Evolutionary conservation across 441 rosid species (phyloP).

Genomic region (Theobroma grandiflorum): DNA sequence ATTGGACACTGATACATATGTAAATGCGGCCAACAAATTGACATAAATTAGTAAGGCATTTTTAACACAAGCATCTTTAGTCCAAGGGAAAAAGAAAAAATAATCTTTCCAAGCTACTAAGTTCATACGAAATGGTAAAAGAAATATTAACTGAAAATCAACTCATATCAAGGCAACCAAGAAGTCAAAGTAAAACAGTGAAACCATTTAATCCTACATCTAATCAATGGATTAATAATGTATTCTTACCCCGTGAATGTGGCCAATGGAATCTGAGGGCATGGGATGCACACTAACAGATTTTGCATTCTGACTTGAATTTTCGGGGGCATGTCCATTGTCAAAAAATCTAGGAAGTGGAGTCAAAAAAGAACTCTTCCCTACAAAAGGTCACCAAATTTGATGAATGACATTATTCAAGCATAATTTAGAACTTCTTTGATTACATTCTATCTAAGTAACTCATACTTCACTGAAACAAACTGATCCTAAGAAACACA

Average conservation of each 20-base stretch:
- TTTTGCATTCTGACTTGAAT: conserved; percentile 44
- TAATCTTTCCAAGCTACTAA: neutral
- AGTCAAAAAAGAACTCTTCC: conserved; percentile 61
- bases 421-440: conserved; percentile 17
- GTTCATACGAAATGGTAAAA: conserved; percentile 20
- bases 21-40: neutral
- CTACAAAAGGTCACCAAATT: conserved; percentile 40
- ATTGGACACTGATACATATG: neutral
- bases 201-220: neutral
- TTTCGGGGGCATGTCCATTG: conserved; percentile 45
- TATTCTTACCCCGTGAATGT: conserved; percentile 46
- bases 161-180: neutral
- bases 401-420: conserved; percentile 25
- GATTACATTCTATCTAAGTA: conserved; percentile 12
- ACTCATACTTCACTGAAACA: conserved; percentile 1
- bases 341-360: conserved; percentile 62
- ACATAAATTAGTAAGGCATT: conserved; percentile 10
- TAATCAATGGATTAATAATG: neutral
- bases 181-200: neutral
- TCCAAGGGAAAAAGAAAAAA: neutral
- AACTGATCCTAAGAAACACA: neutral
- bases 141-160: neutral
- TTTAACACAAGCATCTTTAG: conserved; percentile 1
- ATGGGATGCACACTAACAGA: conserved; percentile 60
- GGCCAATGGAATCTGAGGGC: conserved; percentile 45